Evolutionary conservation across 1,284 basidiomycete genomes (phyloP), one percentile per base, ranked within the genome.

Genomic region (Vanrija sp.): DNA sequence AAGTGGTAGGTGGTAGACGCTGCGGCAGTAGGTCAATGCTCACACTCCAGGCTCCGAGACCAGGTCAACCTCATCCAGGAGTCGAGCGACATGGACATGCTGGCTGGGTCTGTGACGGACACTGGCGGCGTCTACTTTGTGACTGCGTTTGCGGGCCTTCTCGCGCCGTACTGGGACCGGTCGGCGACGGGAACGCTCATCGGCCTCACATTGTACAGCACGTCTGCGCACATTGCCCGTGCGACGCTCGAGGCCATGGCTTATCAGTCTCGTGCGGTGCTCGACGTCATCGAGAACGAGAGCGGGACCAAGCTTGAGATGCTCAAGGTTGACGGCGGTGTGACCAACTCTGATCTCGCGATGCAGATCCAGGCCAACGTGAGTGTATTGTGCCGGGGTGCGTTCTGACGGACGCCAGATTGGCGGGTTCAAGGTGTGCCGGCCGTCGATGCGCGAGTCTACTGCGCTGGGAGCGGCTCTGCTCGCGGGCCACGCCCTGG

Each of bases 111-210:
- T 46, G 91, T 88, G 40, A 77, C 84, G 12, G 85, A 88, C 67
- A 87, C 91, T 0, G 93, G 89, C 44, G 95, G 94, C 14, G 83
- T 97, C 39, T 97, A 91, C 80, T 98, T 98, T 69, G 95, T 98
- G 39, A 95, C 95, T 1, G 94, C 91, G 6, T 96, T 97, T 80
- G 88, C 87, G 55, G 94, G 93, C 57, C 81, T 97, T 26, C 83
- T 95, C 44, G 91, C 91, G 15, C 91, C 91, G 38, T 70, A 76
- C 61, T 76, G 74, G 74, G 74, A 76, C 58, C 65, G 69, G 29
- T 65, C 70, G 49, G 72, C 73, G 16, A 65, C 66, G 38, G 71
- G 71, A 3, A 64, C 56, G 25, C 58, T 66, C 42, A 66, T 64
- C 54, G 65, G 89, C 43, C 77, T 98, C 53, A 91, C 93, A 0